Evolutionary conservation across 2,329 filamentous ascomycete species (phyloP).

Genomic region (Diplodia sapinea): DNA sequence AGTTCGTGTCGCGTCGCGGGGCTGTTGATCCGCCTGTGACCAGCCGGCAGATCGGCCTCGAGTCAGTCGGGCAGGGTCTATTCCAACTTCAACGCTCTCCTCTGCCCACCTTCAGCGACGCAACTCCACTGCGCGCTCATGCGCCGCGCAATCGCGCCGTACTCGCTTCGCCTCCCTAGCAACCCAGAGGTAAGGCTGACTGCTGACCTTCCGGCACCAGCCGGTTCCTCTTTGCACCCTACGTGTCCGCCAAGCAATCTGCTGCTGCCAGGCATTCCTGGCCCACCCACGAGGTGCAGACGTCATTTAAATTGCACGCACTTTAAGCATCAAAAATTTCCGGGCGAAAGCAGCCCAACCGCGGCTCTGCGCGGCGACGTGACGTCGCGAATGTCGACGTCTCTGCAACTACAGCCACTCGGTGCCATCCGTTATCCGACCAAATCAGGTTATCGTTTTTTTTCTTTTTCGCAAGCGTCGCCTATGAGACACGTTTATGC

Average conservation of each 20-base stretch:
- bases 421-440: neutral
- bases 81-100: neutral
- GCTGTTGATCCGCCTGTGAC: slow-evolving; percentile 6
- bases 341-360: neutral
- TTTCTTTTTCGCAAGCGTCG: neutral
- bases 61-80: slow-evolving; percentile 14
- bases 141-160: slow-evolving; percentile 4
- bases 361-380: neutral
- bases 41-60: slow-evolving; percentile 11
- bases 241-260: slow-evolving; percentile 2
- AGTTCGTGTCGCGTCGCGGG: slow-evolving; percentile 3
- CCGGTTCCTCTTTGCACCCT: neutral
- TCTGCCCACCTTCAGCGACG: neutral
- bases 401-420: neutral
- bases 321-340: neutral
- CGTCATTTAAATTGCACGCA: slow-evolving; percentile 2
- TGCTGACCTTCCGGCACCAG: neutral
- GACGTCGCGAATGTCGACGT: neutral
- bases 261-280: slow-evolving; percentile 6
- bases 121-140: neutral
- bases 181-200: neutral
- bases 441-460: slow-evolving; percentile 2
- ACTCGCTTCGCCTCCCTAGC: neutral
- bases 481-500: neutral
- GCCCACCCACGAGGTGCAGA: neutral